These are phyloP conservation scores for Fagopyrum homotropicum DNA, from an alignment of 148 eudicot genomes.

Conservation along the genomic window DNA sequence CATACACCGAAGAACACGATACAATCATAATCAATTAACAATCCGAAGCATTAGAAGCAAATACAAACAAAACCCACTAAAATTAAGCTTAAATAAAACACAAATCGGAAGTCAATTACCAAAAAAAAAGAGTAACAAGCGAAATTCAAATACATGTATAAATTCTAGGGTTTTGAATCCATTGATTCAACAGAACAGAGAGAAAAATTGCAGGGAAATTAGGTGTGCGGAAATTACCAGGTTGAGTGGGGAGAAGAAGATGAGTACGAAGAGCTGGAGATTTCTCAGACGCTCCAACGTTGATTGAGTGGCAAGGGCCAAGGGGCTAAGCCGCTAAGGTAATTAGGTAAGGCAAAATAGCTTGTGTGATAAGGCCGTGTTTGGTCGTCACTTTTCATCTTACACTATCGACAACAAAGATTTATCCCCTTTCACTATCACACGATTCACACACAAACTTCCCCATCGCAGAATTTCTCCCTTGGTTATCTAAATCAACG, in stretches of 20 bases:
- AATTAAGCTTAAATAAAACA: neutral
- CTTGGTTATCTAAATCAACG: neutral
- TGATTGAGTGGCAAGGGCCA: neutral
- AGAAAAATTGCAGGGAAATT: neutral
- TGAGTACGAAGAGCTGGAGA: neutral
- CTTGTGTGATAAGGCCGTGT: slow-evolving; percentile 17
- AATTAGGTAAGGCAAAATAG: neutral
- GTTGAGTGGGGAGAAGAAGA: neutral
- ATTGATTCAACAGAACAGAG: neutral
- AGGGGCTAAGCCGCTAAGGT: slow-evolving; percentile 10
- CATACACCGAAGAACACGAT: neutral
- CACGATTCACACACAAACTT: slow-evolving; percentile 11
- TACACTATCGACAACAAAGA: neutral
- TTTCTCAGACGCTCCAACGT: neutral
- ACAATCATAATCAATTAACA: neutral
- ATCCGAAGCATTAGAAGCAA: neutral
- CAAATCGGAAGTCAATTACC: neutral
- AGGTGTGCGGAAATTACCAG: neutral
- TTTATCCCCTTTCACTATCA: neutral
- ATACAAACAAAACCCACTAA: neutral
- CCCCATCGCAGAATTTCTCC: neutral
- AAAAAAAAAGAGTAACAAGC: neutral
- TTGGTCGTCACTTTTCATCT: slow-evolving; percentile 10
- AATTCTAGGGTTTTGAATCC: neutral
- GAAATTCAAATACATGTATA: neutral